These are phyloP conservation scores for Sclerotinia trifoliorum DNA, from an alignment of 2,329 filamentous ascomycete species.

Conservation along the genomic window DNA sequence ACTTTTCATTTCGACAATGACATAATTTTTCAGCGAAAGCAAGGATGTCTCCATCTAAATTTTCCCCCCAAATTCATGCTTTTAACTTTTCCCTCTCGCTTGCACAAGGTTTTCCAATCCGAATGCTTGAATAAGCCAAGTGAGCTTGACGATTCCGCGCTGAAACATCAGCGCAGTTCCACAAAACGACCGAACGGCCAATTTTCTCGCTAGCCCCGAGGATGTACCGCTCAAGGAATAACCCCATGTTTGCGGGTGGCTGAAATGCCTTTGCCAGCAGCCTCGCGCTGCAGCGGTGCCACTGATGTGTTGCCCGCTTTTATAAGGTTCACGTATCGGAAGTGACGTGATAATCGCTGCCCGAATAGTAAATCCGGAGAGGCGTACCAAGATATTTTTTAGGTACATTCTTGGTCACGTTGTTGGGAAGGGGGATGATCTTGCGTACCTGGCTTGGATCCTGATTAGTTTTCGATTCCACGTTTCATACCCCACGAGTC, in stretches of 20 bases:
- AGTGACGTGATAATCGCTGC: constrained; percentile 10
- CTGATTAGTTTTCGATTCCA: constrained; percentile 1
- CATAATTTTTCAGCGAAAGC: constrained; percentile 3
- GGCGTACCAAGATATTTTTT: not conserved
- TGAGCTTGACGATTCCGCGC: not conserved
- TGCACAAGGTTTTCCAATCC: not conserved
- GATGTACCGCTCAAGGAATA: constrained; percentile 16
- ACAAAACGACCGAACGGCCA: constrained; percentile 12
- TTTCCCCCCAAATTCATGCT: not conserved
- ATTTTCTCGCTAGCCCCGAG: not conserved
- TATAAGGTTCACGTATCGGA: not conserved
- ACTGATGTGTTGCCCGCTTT: not conserved
- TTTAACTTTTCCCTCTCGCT: not conserved
- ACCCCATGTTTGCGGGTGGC: not conserved
- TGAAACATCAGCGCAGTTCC: constrained; percentile 4
- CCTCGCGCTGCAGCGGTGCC: not conserved
- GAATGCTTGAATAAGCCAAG: constrained; percentile 7
- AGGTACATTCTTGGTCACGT: not conserved
- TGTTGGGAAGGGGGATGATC: constrained; percentile 8
- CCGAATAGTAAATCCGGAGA: constrained; percentile 11
- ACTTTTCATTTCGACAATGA: constrained; percentile 12
- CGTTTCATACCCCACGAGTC: not conserved
- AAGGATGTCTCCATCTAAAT: constrained; percentile 2
- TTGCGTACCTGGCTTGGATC: not conserved
- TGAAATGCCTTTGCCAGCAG: not conserved